These are phyloP conservation scores for Nidularia pulvinata DNA, from an alignment of 768 basidiomycete genomes.

Conservation along the genomic window DNA sequence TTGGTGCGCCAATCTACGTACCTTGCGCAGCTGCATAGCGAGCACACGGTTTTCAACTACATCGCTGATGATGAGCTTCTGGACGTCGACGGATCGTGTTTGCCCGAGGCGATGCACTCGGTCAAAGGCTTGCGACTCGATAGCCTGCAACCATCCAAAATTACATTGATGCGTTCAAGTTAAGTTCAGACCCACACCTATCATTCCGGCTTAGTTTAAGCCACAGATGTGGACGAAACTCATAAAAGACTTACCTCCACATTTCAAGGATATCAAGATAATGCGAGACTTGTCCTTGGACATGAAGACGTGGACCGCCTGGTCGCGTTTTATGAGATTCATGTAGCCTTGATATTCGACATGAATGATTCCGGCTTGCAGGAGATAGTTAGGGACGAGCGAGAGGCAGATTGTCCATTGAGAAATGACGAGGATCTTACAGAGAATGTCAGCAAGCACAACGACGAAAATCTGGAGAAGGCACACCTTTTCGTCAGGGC, in stretches of 20 bases:
- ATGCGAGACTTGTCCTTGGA: conserved; percentile 50
- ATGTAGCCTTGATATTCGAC: conserved; percentile 68
- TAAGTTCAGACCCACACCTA: conserved; percentile 55
- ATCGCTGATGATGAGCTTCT: conserved; percentile 56
- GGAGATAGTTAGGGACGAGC: conserved; percentile 64
- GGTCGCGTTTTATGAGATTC: conserved; percentile 56
- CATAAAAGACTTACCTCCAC: conserved; percentile 41
- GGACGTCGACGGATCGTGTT: conserved; percentile 43
- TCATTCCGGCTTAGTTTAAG: not conserved
- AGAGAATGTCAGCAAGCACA: conserved; percentile 3
- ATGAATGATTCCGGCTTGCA: conserved; percentile 45
- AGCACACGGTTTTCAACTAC: conserved; percentile 76
- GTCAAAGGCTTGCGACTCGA: conserved; percentile 63
- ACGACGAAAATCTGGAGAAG: not conserved
- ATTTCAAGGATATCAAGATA: conserved; percentile 66
- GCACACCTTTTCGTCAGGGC: conserved; percentile 62
- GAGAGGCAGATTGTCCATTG: conserved; percentile 71
- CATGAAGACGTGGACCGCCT: conserved; percentile 62
- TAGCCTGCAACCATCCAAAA: conserved; percentile 67
- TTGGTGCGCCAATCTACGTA: conserved; percentile 10
- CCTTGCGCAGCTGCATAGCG: conserved; percentile 61
- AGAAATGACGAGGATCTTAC: conserved; percentile 61
- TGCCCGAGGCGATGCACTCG: conserved; percentile 63
- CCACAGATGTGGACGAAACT: not conserved
- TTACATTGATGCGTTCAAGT: conserved; percentile 65